Percentiles rank a stretch among this genome's conserved stretches.
phyloP scores from a whole-genome alignment of 1,139 yeast species.

The Meyerozyma guilliermondii region DNA sequence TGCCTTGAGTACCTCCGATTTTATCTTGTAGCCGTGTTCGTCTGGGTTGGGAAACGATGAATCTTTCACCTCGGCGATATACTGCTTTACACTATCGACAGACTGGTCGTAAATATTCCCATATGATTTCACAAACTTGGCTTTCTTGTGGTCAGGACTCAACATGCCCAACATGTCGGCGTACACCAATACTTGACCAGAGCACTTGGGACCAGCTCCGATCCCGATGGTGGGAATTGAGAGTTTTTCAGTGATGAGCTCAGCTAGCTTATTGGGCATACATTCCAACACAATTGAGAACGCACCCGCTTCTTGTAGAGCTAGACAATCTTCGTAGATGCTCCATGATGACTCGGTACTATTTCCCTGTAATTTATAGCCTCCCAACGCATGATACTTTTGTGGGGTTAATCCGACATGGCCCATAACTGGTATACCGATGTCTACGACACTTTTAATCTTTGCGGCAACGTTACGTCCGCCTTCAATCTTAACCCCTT shows the following conservation, averaged over 20 bases:
- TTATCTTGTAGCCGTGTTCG: constrained; percentile 67
- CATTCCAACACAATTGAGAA: constrained; percentile 79
- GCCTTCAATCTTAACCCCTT: constrained; percentile 87
- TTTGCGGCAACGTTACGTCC: constrained; percentile 48
- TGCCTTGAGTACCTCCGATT: constrained; percentile 55
- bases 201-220: constrained; percentile 83
- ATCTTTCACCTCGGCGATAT: constrained; percentile 53
- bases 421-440: constrained; percentile 89
- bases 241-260: constrained; percentile 53
- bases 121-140: constrained; percentile 78
- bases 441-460: constrained; percentile 45
- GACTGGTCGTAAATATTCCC: constrained; percentile 47
- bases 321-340: constrained; percentile 64
- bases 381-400: constrained; percentile 72
- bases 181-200: constrained; percentile 89
- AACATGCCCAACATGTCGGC: constrained; percentile 79
- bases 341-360: constrained; percentile 48
- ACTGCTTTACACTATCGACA: constrained; percentile 47
- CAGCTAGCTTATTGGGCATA: constrained; percentile 73
- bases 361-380: constrained; percentile 84
- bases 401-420: constrained; percentile 95
- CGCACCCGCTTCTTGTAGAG: constrained; percentile 73
- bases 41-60: constrained; percentile 56
- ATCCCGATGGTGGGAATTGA: constrained; percentile 86
- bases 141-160: constrained; percentile 42